phyloP scores from a whole-genome alignment of 1,284 basidiomycete genomes.

The Ustilago hordei region DNA sequence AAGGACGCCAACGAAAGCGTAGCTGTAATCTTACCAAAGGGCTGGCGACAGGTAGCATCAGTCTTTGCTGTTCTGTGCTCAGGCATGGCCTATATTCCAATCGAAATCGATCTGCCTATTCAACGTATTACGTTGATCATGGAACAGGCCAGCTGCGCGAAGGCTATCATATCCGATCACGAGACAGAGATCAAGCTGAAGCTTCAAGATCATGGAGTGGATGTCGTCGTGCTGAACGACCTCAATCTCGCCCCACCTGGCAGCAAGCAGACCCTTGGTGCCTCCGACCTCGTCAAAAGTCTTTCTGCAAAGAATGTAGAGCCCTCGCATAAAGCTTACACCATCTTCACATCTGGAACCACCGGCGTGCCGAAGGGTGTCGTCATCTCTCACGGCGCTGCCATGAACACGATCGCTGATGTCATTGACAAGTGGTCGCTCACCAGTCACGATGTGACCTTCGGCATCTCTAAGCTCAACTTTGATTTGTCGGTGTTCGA shows the following conservation, averaged over 20 bases:
- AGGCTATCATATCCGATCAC: not conserved
- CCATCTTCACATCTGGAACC: not conserved
- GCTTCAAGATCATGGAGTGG: not conserved
- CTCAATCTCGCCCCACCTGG: not conserved
- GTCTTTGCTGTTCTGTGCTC: not conserved
- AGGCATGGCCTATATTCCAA: not conserved
- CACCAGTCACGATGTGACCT: not conserved
- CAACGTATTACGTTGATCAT: not conserved
- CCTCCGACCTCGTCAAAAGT: not conserved
- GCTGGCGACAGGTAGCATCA: not conserved
- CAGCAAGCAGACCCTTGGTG: not conserved
- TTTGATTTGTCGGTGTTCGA: not conserved
- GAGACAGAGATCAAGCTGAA: not conserved
- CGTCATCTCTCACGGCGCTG: not conserved
- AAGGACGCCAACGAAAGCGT: not conserved
- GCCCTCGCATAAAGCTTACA: not conserved
- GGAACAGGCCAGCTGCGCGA: not conserved
- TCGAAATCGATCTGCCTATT: not conserved
- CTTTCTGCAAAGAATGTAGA: not conserved
- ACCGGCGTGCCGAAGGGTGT: not conserved
- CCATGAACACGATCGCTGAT: not conserved
- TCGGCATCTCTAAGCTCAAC: not conserved
- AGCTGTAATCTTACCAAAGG: not conserved
- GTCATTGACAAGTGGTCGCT: not conserved
- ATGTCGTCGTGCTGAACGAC: not conserved